These are phyloP conservation scores for Pseudogymnoascus sp. DNA, from an alignment of 2,329 filamentous ascomycete genomes.

Conservation along the genomic window DNA sequence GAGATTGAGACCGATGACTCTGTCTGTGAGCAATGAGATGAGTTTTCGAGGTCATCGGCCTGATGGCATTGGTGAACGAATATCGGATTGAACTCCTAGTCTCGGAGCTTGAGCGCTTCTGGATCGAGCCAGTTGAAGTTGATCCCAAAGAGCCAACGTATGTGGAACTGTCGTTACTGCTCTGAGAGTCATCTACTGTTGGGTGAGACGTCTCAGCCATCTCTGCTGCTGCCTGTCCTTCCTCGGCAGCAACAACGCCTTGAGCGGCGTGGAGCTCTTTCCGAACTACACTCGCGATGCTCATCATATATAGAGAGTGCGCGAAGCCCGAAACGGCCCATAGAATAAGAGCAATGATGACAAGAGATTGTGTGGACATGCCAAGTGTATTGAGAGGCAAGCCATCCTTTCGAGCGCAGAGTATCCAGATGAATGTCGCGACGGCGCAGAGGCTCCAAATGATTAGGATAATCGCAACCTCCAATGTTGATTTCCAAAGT, in stretches of 20 bases:
- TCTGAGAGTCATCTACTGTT: slow-evolving; percentile 11
- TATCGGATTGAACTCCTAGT: slow-evolving; percentile 41
- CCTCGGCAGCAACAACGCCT: not conserved
- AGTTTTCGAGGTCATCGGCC: slow-evolving; percentile 50
- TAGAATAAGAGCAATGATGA: slow-evolving; percentile 23
- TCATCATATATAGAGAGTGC: slow-evolving; percentile 24
- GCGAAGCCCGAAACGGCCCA: slow-evolving; percentile 24
- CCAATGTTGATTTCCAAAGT: slow-evolving; percentile 22
- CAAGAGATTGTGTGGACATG: slow-evolving; percentile 17
- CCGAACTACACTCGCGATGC: slow-evolving; percentile 22
- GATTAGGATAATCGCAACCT: slow-evolving; percentile 21
- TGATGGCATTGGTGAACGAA: slow-evolving; percentile 41
- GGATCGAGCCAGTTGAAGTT: slow-evolving; percentile 37
- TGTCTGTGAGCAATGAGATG: slow-evolving; percentile 41
- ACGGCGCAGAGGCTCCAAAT: slow-evolving; percentile 22
- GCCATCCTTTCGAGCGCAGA: slow-evolving; percentile 17
- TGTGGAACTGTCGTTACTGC: slow-evolving; percentile 12
- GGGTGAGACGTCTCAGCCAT: slow-evolving; percentile 10
- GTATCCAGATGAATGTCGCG: slow-evolving; percentile 21
- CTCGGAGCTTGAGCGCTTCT: slow-evolving; percentile 38
- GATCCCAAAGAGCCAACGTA: slow-evolving; percentile 21
- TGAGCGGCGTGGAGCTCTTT: slow-evolving; percentile 19
- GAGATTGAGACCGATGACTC: slow-evolving; percentile 37
- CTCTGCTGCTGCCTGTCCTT: not conserved
- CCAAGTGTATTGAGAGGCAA: slow-evolving; percentile 18